Evolutionary conservation across 2,329 filamentous ascomycete genomes (phyloP).

Genomic region (Stemphylium beticola): DNA sequence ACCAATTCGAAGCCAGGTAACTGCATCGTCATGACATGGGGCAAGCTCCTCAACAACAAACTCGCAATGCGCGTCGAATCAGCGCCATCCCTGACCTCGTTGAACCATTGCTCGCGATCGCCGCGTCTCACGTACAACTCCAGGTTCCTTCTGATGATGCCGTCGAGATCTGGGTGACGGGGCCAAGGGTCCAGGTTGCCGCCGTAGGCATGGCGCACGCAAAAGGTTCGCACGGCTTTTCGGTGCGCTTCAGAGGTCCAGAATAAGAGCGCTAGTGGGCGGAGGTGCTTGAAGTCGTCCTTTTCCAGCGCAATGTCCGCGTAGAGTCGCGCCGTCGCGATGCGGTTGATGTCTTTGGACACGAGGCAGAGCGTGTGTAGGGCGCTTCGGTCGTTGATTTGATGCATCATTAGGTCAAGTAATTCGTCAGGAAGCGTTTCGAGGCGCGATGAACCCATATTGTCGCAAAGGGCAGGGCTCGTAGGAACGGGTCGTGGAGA

Average conservation of each 20-base stretch:
- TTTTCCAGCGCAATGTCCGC: constrained; percentile 14
- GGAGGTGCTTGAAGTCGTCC: constrained; percentile 13
- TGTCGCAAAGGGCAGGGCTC: neutral
- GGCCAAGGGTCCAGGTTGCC: constrained; percentile 24
- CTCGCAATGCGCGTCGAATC: constrained; percentile 20
- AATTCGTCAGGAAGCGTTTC: constrained; percentile 22
- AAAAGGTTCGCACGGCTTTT: constrained; percentile 9
- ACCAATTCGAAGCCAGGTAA: constrained; percentile 25
- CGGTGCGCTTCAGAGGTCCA: constrained; percentile 17
- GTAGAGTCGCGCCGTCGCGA: constrained; percentile 22
- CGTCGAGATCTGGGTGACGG: constrained; percentile 4
- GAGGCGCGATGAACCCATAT: constrained; percentile 4
- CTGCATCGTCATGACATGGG: constrained; percentile 14
- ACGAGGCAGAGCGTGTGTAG: constrained; percentile 16
- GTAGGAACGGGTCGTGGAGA: neutral
- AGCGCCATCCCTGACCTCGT: constrained; percentile 14
- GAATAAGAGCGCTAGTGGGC: constrained; percentile 17
- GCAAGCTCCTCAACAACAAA: constrained; percentile 21
- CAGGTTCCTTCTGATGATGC: constrained; percentile 5
- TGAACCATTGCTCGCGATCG: constrained; percentile 13
- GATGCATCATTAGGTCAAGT: constrained; percentile 14
- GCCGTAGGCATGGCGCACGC: constrained; percentile 20
- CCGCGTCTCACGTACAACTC: constrained; percentile 4
- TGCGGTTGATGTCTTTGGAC: constrained; percentile 18
- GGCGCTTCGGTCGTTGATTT: neutral